Conservation (phyloP, 352 stramenopile genomes). For the Thraustotheca clavata region DNA sequence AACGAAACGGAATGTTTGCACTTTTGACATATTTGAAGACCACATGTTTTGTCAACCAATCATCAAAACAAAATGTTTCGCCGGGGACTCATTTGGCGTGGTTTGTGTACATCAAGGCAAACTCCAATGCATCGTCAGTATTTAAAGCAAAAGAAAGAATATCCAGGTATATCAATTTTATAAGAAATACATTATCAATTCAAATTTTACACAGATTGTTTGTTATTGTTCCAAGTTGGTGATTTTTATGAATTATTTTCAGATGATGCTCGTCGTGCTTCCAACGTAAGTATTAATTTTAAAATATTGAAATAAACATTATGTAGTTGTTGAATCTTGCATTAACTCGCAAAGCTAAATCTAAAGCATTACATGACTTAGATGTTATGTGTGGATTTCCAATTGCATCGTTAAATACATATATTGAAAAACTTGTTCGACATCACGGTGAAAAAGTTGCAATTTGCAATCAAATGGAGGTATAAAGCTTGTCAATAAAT, state of each 20-base stretch:
- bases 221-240: slow-evolving; percentile 76
- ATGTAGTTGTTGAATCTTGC: slow-evolving; percentile 57
- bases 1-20: too few relatives aligned
- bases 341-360: slow-evolving; percentile 43
- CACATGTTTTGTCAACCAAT: too few relatives aligned
- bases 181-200: background rate
- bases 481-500: slow-evolving; percentile 17
- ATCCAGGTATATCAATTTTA: slow-evolving; percentile 33
- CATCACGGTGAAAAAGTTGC: slow-evolving; percentile 78
- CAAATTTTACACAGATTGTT: slow-evolving; percentile 38
- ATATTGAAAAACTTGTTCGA: slow-evolving; percentile 71
- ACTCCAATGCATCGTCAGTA: slow-evolving; percentile 73
- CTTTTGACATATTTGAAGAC: too few relatives aligned
- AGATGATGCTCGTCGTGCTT: slow-evolving; percentile 56
- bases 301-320: background rate
- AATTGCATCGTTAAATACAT: slow-evolving; percentile 55
- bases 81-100: background rate
- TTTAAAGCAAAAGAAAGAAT: slow-evolving; percentile 62
- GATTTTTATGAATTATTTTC: slow-evolving; percentile 83
- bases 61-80: too few relatives aligned
- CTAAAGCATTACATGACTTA: slow-evolving; percentile 42
- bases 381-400: slow-evolving; percentile 77
- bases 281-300: slow-evolving; percentile 32
- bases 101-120: background rate
- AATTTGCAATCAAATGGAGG: slow-evolving; percentile 76